Percentiles rank a stretch among this genome's conserved stretches.
These are phyloP conservation scores for Avena insularis DNA, from an alignment of 176 grass and related monocot genomes.

Conservation along the genomic window DNA sequence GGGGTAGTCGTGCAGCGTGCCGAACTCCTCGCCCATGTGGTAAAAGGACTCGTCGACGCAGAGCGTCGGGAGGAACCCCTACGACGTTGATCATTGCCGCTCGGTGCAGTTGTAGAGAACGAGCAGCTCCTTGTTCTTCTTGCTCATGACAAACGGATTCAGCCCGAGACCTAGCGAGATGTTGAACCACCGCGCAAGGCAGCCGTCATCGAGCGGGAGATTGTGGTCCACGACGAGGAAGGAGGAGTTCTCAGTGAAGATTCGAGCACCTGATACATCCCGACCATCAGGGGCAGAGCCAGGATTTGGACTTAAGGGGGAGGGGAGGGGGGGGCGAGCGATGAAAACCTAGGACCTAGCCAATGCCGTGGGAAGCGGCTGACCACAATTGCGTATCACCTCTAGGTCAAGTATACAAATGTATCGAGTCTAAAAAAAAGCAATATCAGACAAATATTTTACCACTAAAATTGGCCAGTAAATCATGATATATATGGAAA, in stretches of 20 bases:
- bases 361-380: too few species aligned
- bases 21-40: neutral
- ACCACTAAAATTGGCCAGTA: too few species aligned
- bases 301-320: too few species aligned
- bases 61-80: neutral
- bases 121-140: neutral
- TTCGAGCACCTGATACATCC: too few species aligned
- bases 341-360: too few species aligned
- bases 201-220: slow-evolving; percentile 34
- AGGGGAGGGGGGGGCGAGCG: too few species aligned
- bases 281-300: too few species aligned
- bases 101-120: slow-evolving; percentile 4
- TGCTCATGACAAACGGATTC: neutral
- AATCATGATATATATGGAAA: too few species aligned
- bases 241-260: neutral
- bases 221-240: slow-evolving; percentile 10
- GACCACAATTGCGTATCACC: too few species aligned
- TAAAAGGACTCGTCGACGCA: neutral
- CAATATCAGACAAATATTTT: too few species aligned
- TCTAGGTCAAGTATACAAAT: too few species aligned
- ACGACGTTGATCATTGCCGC: rapidly evolving
- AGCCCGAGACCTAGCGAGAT: neutral
- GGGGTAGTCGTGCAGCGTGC: neutral
- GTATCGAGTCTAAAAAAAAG: too few species aligned
- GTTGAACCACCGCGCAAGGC: slow-evolving; percentile 18